Conservation (phyloP, 2,329 filamentous ascomycete genomes). For the Aspergillus hiratsukae region DNA sequence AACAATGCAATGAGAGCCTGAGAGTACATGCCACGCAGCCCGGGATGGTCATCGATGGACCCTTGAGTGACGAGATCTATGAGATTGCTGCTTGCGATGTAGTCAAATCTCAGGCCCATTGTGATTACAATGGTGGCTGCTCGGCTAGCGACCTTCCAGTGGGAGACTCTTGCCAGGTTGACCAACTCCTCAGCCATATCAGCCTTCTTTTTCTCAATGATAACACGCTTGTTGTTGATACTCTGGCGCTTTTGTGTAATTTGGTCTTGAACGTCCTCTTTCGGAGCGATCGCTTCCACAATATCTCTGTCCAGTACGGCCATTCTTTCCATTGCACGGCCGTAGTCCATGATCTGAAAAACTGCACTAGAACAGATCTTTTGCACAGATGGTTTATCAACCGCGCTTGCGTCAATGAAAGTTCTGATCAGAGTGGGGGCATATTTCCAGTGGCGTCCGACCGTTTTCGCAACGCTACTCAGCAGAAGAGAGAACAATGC, state of each 20-base stretch:
- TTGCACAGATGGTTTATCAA: slow-evolving; percentile 93
- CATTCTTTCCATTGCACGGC: slow-evolving; percentile 80
- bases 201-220: slow-evolving; percentile 80
- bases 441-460: slow-evolving; percentile 90
- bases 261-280: slow-evolving; percentile 55
- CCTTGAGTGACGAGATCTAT: slow-evolving; percentile 78
- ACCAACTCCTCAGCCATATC: slow-evolving; percentile 77
- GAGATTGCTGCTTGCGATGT: slow-evolving; percentile 74
- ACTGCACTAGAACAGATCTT: slow-evolving; percentile 76
- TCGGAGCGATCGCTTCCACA: slow-evolving; percentile 67
- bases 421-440: slow-evolving; percentile 83
- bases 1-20: slow-evolving; percentile 76
- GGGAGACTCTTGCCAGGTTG: slow-evolving; percentile 68
- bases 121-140: slow-evolving; percentile 89
- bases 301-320: slow-evolving; percentile 71
- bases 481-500: slow-evolving; percentile 87
- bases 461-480: slow-evolving; percentile 80
- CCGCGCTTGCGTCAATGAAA: slow-evolving; percentile 83
- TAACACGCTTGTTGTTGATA: slow-evolving; percentile 68
- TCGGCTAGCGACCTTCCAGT: slow-evolving; percentile 93
- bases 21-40: slow-evolving; percentile 73
- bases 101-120: slow-evolving; percentile 85
- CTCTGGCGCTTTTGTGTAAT: slow-evolving; percentile 62
- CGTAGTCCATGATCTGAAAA: slow-evolving; percentile 87
- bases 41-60: slow-evolving; percentile 85